Conservation (phyloP, 352 stramenopile species). For the Pythium oligandrum region DNA sequence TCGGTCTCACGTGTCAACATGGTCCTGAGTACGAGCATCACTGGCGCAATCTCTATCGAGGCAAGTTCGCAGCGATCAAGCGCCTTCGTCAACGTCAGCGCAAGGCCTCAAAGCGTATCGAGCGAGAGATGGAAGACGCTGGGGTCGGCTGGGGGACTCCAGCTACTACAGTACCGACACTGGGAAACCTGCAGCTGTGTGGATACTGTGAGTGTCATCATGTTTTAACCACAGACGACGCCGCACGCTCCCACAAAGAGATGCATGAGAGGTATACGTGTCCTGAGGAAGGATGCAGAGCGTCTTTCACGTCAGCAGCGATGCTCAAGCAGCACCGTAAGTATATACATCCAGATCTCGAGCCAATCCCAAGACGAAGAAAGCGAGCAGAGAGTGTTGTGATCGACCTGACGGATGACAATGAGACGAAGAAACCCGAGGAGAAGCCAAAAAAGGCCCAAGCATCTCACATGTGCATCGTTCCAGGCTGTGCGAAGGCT, state of each 20-base stretch:
- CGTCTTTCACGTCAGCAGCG: no score
- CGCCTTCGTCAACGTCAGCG: slow-evolving; percentile 9
- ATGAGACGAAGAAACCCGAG: no score
- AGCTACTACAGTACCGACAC: slow-evolving; percentile 4
- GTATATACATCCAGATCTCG: no score
- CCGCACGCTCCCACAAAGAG: no score
- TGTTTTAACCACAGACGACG: no score
- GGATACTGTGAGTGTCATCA: slow-evolving; percentile 4
- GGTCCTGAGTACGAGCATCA: slow-evolving; percentile 10
- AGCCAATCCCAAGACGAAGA: no score
- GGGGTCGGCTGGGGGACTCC: slow-evolving; percentile 12
- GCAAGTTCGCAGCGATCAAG: slow-evolving; percentile 12
- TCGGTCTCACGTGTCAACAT: slow-evolving; percentile 14
- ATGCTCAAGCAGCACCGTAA: no score
- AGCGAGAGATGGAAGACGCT: neutral
- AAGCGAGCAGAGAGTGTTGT: no score
- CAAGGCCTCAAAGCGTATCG: neutral
- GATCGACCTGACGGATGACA: no score
- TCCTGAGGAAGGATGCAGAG: no score
- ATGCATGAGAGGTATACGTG: no score
- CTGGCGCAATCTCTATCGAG: slow-evolving; percentile 14
- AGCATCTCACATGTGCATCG: slow-evolving; percentile 1
- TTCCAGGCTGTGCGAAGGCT: slow-evolving; percentile 4
- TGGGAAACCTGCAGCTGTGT: slow-evolving; percentile 7
- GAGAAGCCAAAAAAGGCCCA: no score